Evolutionary conservation across 352 stramenopile genomes (phyloP).

Genomic region (Phytopythium boreale): DNA sequence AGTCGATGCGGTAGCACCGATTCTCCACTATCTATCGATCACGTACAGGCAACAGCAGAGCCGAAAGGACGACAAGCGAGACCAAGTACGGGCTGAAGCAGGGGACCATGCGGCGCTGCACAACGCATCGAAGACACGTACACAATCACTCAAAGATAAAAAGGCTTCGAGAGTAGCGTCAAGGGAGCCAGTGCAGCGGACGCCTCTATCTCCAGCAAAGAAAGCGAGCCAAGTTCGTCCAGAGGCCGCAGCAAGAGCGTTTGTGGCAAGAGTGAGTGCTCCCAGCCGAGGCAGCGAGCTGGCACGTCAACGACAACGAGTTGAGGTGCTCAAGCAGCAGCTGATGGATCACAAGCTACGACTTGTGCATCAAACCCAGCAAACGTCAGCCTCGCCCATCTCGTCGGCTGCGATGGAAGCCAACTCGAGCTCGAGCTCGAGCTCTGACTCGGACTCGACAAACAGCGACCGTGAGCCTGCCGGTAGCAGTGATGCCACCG

Average conservation of each 20-base stretch:
- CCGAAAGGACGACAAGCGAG: constrained; percentile 5
- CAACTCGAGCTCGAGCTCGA: neutral
- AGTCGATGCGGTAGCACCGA: constrained; percentile 20
- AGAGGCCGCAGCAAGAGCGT: neutral
- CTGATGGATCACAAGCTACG: constrained; percentile 57
- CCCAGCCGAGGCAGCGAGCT: neutral
- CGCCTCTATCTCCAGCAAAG: neutral
- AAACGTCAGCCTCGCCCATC: neutral
- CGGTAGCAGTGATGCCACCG: neutral
- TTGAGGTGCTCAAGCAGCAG: constrained; percentile 62
- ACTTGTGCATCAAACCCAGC: constrained; percentile 20
- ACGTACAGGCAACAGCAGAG: constrained; percentile 23
- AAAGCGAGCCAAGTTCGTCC: neutral
- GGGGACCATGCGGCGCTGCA: neutral
- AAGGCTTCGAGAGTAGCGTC: neutral
- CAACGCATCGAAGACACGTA: neutral
- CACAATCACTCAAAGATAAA: neutral
- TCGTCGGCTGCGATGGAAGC: neutral
- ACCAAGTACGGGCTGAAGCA: neutral
- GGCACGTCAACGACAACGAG: constrained; percentile 46
- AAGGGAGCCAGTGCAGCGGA: neutral
- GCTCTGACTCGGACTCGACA: neutral
- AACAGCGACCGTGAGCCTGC: neutral
- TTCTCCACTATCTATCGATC: constrained; percentile 56
- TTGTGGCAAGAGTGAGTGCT: neutral